Percentiles rank a stretch among this genome's conserved stretches.
Evolutionary conservation across 73 alveolate species (phyloP).

Genomic region (Paramecium sexaurelia): DNA sequence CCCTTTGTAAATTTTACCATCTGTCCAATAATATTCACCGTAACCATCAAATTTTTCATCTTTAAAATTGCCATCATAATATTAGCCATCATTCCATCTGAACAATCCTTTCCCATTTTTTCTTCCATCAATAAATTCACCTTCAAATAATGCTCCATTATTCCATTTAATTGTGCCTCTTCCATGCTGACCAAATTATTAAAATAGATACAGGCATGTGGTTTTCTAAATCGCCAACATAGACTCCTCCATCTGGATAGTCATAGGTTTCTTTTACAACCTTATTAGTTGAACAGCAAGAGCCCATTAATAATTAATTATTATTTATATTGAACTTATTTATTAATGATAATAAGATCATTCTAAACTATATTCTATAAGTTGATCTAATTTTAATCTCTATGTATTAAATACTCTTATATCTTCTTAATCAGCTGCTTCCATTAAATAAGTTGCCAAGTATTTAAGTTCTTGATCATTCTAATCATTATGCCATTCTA

Average conservation of each 20-base stretch:
- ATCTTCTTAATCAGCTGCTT: constrained; percentile 66
- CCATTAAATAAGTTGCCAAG: constrained; percentile 74
- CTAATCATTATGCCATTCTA: constrained; percentile 81
- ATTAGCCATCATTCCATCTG: constrained; percentile 46
- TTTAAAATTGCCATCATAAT: constrained; percentile 61
- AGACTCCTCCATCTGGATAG: constrained; percentile 70
- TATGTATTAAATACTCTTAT: constrained; percentile 60
- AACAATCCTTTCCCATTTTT: constrained; percentile 70
- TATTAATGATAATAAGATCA: neutral
- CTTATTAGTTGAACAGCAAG: constrained; percentile 16
- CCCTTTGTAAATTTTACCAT: constrained; percentile 77
- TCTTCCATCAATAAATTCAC: constrained; percentile 76
- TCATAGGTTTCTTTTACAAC: constrained; percentile 70
- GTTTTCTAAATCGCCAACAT: constrained; percentile 11
- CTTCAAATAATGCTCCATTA: constrained; percentile 79
- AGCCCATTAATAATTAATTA: neutral
- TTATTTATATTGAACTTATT: neutral
- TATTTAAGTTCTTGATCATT: constrained; percentile 85
- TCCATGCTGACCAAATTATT: constrained; percentile 65
- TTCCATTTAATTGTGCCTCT: constrained; percentile 73
- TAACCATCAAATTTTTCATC: constrained; percentile 61
- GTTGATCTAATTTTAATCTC: constrained; percentile 48
- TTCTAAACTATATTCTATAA: constrained; percentile 61
- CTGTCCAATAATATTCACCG: constrained; percentile 72
- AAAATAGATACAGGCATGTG: constrained; percentile 9